Percentiles rank a stretch among this genome's conserved stretches.
phyloP scores from a whole-genome alignment of 2,329 filamentous ascomycete genomes.

The Colletotrichum simmondsii region DNA sequence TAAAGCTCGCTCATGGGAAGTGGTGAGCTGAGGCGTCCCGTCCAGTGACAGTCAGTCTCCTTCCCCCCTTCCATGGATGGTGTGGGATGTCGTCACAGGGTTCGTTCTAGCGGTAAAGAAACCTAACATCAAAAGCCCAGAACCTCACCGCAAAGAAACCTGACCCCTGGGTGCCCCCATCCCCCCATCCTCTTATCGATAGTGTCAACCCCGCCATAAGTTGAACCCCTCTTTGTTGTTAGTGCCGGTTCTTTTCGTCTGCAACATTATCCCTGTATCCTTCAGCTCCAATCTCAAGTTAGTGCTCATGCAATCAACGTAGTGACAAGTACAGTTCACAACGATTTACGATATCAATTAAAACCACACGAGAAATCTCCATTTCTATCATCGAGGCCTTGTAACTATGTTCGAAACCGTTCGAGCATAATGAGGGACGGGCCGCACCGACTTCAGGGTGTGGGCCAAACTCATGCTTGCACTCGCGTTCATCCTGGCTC shows the following conservation, averaged over 20 bases:
- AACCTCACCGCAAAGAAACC: background rate
- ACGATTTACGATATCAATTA: too few species aligned
- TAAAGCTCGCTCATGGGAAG: background rate
- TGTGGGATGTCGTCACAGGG: constrained; percentile 15
- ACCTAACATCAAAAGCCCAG: background rate
- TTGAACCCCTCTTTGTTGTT: background rate
- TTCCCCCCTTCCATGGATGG: background rate
- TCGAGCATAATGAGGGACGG: background rate
- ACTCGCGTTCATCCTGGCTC: constrained; percentile 12
- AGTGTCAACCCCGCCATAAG: background rate
- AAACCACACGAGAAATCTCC: background rate
- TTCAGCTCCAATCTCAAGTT: background rate
- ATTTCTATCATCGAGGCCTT: background rate
- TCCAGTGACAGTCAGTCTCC: background rate
- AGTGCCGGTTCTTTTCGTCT: background rate
- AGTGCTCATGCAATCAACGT: too few species aligned
- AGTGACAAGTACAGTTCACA: too few species aligned
- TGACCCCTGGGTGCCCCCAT: background rate
- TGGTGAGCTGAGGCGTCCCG: background rate
- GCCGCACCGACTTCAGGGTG: background rate
- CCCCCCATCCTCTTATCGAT: constrained; percentile 1
- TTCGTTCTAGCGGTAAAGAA: constrained; percentile 6
- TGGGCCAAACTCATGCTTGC: constrained; percentile 7
- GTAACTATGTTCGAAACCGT: background rate
- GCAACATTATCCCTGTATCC: background rate